Evolutionary conservation across 208 protist genomes (phyloP).

Genomic region (Phytomonas serpens): DNA sequence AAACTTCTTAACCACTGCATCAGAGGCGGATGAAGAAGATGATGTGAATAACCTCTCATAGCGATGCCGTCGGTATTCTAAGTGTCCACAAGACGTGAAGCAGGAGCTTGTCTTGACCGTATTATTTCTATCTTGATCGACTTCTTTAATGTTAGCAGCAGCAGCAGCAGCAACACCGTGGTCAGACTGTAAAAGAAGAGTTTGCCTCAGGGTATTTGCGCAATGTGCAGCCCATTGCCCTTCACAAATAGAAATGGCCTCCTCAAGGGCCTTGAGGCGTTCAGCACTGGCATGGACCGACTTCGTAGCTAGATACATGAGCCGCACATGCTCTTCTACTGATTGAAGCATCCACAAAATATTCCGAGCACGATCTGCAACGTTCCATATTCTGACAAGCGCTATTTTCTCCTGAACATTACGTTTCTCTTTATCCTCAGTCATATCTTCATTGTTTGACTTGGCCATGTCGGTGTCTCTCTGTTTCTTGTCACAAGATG

Average conservation of each 20-base stretch:
- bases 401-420: not conserved
- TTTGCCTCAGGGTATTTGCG: not conserved
- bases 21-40: not conserved
- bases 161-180: not conserved
- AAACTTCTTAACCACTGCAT: not conserved
- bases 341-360: slow-evolving; percentile 1
- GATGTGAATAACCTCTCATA: not conserved
- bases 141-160: not conserved
- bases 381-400: not conserved
- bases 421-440: not conserved
- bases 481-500: not conserved
- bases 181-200: not conserved
- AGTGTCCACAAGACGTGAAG: not conserved
- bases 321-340: not conserved
- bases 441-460: not conserved
- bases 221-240: not conserved
- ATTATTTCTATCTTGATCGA: not conserved
- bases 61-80: not conserved
- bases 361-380: not conserved
- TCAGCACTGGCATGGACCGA: not conserved
- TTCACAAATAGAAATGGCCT: not conserved
- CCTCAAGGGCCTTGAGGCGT: not conserved
- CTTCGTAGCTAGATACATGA: not conserved
- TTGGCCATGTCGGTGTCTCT: not conserved
- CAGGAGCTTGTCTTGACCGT: not conserved